Percentiles rank a stretch among this genome's conserved stretches.
Conservation (phyloP, 1,284 basidiomycete species). For the Pyrrhoderma lamaoense region DNA sequence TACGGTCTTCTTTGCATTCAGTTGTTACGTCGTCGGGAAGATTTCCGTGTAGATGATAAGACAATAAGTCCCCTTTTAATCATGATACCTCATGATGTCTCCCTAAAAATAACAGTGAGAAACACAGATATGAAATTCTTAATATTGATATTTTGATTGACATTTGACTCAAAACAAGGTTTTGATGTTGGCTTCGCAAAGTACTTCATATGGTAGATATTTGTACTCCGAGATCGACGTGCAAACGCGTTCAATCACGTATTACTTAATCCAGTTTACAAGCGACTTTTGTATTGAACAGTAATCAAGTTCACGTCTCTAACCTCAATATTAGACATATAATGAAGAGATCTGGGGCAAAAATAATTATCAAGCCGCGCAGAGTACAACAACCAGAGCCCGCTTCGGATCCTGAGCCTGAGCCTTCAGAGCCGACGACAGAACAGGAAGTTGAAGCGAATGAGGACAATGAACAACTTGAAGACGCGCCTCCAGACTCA, state of each 20-base stretch:
- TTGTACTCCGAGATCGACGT: background rate
- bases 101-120: too few relatives aligned
- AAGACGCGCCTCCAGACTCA: slow-evolving; percentile 16
- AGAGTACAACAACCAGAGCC: slow-evolving; percentile 26
- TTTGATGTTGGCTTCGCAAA: too few relatives aligned
- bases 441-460: slow-evolving; percentile 18
- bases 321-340: background rate
- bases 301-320: background rate
- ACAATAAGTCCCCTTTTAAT: too few relatives aligned
- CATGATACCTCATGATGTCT: too few relatives aligned
- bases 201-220: background rate
- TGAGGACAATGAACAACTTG: slow-evolving; percentile 16
- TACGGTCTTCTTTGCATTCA: background rate
- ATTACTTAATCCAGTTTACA: too few relatives aligned
- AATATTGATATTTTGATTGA: too few relatives aligned
- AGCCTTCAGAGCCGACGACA: slow-evolving; percentile 4
- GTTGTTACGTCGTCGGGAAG: background rate
- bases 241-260: too few relatives aligned
- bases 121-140: too few relatives aligned
- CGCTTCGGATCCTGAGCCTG: slow-evolving; percentile 19
- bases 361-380: slow-evolving; percentile 49
- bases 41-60: too few relatives aligned
- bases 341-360: slow-evolving; percentile 24
- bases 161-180: too few relatives aligned
- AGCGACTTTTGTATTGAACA: too few relatives aligned